Conservation (phyloP, 176 grass and related monocot species). For the Triticum urartu region DNA sequence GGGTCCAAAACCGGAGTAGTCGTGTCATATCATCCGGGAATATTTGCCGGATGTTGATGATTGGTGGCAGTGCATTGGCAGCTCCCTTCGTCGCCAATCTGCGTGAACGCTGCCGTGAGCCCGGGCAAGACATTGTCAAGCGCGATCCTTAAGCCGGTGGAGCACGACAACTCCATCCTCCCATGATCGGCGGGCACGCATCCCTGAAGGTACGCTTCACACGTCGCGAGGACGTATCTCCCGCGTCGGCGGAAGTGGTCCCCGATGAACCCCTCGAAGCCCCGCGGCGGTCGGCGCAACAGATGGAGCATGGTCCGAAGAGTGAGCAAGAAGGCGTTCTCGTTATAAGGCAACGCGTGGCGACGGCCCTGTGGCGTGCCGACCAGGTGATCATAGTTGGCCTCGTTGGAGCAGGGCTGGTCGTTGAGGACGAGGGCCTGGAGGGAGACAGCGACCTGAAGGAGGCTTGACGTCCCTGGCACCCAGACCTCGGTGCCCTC, state of each 20-base stretch:
- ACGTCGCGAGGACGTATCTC: not conserved
- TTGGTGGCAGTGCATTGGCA: no score
- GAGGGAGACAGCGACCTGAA: conserved; percentile 26
- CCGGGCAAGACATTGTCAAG: not conserved
- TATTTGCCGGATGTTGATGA: no score
- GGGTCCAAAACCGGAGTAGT: no score
- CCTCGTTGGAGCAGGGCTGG: conserved; percentile 9
- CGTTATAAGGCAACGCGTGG: not conserved
- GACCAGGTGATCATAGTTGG: not conserved
- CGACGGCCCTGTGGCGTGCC: not conserved
- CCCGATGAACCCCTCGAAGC: not conserved
- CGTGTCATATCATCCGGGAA: no score
- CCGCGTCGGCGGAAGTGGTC: not conserved
- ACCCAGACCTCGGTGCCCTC: not conserved
- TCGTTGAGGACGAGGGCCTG: not conserved
- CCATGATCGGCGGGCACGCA: not conserved
- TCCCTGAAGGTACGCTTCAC: not conserved
- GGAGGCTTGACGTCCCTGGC: not conserved
- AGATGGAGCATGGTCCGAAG: not conserved
- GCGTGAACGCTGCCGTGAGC: not conserved
- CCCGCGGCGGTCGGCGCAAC: not conserved
- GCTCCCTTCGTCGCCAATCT: not conserved
- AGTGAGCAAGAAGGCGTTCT: not conserved
- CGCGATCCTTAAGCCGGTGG: not conserved
- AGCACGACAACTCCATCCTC: not conserved